Percentiles rank a stretch among this genome's conserved stretches.
These are phyloP conservation scores for Persicaria maculosa DNA, from an alignment of 148 eudicot genomes.

Conservation along the genomic window DNA sequence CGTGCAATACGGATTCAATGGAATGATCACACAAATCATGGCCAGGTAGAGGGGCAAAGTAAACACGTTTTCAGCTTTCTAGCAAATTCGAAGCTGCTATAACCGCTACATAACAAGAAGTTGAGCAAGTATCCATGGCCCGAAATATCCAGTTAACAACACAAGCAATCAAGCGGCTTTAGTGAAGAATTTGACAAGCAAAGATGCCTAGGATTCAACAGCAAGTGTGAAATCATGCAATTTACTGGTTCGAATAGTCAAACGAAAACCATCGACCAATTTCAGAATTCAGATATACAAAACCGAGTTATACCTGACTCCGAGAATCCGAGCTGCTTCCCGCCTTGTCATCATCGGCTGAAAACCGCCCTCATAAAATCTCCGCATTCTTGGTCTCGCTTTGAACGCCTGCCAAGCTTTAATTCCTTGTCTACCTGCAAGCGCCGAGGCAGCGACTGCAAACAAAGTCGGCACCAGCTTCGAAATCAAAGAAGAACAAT, in stretches of 20 bases:
- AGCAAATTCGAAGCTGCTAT: too few species aligned
- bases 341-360: slow-evolving; percentile 62
- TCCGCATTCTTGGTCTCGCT: slow-evolving; percentile 38
- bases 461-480: background rate
- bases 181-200: too few species aligned
- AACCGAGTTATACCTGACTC: slow-evolving; percentile 55
- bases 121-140: too few species aligned
- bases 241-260: too few species aligned
- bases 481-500: background rate
- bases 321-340: slow-evolving; percentile 87
- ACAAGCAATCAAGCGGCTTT: too few species aligned
- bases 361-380: slow-evolving; percentile 60
- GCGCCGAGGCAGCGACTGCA: slow-evolving; percentile 63
- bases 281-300: background rate
- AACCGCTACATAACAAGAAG: too few species aligned
- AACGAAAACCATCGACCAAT: too few species aligned
- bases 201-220: too few species aligned
- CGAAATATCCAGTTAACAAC: too few species aligned
- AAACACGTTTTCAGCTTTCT: too few species aligned
- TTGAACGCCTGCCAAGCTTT: slow-evolving; percentile 85
- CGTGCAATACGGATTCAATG: background rate
- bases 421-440: slow-evolving; percentile 60
- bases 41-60: too few species aligned
- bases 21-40: background rate
- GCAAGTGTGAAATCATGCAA: too few species aligned